Conservation (phyloP, 306 rosid species). For the Dalbergia cochinchinensis region DNA sequence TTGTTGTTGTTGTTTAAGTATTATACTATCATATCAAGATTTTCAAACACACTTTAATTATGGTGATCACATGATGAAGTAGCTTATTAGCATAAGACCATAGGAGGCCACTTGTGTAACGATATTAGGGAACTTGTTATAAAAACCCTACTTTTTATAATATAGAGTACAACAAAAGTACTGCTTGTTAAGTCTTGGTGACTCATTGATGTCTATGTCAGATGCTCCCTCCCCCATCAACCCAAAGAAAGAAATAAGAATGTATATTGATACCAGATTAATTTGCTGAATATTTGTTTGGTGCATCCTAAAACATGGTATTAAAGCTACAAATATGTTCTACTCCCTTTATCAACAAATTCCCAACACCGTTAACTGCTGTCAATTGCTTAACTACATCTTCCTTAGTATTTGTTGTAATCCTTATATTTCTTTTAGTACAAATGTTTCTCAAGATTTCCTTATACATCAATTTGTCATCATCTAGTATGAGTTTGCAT, state of each 20-base stretch:
- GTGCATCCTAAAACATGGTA: constrained; percentile 26
- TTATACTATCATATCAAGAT: constrained; percentile 7
- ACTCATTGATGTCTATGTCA: not conserved
- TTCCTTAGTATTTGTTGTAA: constrained; percentile 9
- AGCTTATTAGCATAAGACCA: not conserved
- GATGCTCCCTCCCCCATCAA: not conserved
- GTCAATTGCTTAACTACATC: constrained; percentile 28
- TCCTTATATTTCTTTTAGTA: constrained; percentile 21
- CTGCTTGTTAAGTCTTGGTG: constrained; percentile 23
- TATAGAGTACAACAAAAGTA: not conserved
- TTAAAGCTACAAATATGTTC: not conserved
- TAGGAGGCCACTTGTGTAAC: not conserved
- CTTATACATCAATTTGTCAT: constrained; percentile 16
- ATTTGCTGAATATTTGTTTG: constrained; percentile 30
- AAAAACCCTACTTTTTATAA: not conserved
- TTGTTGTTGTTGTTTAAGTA: not conserved
- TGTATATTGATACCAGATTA: not conserved
- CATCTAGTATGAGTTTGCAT: constrained; percentile 34
- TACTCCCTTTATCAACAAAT: not conserved
- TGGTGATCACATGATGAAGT: constrained; percentile 25
- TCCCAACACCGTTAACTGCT: constrained; percentile 15
- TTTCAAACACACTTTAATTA: constrained; percentile 9
- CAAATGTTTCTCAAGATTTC: not conserved
- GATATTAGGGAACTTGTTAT: too few species aligned
- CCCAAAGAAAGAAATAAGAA: not conserved